phyloP scores from a whole-genome alignment of 345 rosid species.

The Populus alba region DNA sequence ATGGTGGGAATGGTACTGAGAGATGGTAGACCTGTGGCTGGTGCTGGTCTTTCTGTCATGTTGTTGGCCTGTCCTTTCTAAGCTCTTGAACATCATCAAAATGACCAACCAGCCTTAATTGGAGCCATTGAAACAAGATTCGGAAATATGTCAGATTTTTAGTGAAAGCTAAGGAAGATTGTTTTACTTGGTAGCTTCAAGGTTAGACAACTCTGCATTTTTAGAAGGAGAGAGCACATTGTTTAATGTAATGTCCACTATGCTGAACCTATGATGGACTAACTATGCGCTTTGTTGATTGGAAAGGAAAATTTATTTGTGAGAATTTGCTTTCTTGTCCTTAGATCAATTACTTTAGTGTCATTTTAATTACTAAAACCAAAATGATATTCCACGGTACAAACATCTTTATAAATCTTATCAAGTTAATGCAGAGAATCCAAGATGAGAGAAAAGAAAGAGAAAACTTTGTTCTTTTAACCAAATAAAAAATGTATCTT shows the following conservation, averaged over 20 bases:
- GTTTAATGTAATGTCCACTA: neutral
- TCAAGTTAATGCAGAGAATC: too few relatives aligned
- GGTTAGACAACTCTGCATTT: conserved; percentile 22
- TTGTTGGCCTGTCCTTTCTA: conserved; percentile 52
- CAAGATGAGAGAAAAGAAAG: too few relatives aligned
- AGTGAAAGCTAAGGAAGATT: neutral
- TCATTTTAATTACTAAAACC: too few relatives aligned
- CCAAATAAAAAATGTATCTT: too few relatives aligned
- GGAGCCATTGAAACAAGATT: conserved; percentile 47
- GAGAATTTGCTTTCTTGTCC: too few relatives aligned
- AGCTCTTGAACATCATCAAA: conserved; percentile 92
- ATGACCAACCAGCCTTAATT: conserved; percentile 75
- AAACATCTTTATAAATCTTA: too few relatives aligned
- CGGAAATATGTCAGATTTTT: neutral
- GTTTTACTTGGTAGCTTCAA: conserved; percentile 9
- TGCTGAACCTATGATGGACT: conserved; percentile 5
- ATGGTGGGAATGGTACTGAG: conserved; percentile 55
- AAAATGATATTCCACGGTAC: too few relatives aligned
- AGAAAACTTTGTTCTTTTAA: too few relatives aligned
- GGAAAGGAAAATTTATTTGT: too few relatives aligned
- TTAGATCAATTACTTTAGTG: too few relatives aligned
- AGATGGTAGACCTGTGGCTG: conserved; percentile 22
- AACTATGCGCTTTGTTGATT: neutral
- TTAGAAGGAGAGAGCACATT: conserved; percentile 21
- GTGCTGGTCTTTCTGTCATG: conserved; percentile 50